Conservation (phyloP, 768 basidiomycete genomes). For the Galerina marginata region DNA sequence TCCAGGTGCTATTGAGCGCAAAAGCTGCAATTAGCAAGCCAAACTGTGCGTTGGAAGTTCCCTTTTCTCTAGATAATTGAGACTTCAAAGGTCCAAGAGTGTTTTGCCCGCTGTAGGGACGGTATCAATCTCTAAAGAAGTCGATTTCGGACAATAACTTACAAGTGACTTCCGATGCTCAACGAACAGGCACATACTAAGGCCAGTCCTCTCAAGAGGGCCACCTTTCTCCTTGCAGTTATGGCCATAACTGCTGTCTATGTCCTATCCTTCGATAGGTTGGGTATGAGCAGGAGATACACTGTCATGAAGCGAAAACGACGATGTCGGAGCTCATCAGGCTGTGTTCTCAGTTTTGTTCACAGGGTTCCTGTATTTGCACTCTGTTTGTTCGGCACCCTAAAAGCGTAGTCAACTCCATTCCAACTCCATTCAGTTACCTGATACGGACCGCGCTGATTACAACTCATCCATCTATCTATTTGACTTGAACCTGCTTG, state of each 20-base stretch:
- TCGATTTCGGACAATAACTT: background rate
- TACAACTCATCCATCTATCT: too few relatives aligned
- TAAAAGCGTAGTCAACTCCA: too few relatives aligned
- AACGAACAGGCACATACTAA: constrained; percentile 17
- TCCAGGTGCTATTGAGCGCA: constrained; percentile 20
- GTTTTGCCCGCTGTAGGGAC: constrained; percentile 8
- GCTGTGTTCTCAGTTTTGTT: too few relatives aligned
- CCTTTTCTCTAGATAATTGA: constrained; percentile 12
- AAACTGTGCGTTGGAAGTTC: constrained; percentile 17
- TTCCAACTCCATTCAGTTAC: too few relatives aligned
- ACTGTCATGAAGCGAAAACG: background rate
- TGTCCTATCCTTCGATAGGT: background rate
- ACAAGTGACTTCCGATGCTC: constrained; percentile 19
- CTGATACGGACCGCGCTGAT: too few relatives aligned
- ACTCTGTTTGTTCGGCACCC: too few relatives aligned
- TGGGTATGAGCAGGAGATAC: background rate
- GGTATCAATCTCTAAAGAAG: background rate
- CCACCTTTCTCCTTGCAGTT: background rate
- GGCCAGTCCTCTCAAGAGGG: constrained; percentile 11
- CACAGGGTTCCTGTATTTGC: too few relatives aligned
- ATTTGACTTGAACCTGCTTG: too few relatives aligned
- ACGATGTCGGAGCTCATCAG: background rate
- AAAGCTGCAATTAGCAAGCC: constrained; percentile 14
- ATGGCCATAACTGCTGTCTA: background rate
- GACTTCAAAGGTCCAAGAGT: constrained; percentile 16